These are phyloP conservation scores for Kodamaea suecica DNA, from an alignment of 1,139 yeast genomes.

Conservation along the genomic window DNA sequence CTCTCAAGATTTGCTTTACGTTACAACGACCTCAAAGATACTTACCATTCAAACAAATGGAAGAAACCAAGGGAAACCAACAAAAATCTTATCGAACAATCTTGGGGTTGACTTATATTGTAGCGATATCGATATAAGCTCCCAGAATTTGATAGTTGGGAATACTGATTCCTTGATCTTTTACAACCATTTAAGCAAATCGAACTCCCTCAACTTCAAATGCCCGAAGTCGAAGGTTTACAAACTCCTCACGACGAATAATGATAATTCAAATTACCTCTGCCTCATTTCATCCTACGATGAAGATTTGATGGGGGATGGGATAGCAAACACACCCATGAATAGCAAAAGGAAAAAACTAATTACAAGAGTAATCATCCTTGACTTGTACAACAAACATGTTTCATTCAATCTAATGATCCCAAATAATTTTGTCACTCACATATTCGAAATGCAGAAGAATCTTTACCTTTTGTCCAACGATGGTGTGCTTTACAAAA, in stretches of 20 bases:
- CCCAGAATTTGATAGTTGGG: conserved; percentile 51
- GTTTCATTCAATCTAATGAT: conserved; percentile 69
- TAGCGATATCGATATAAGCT: conserved; percentile 40
- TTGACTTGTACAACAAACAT: conserved; percentile 68
- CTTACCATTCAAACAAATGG: conserved; percentile 78
- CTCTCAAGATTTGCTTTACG: conserved; percentile 47
- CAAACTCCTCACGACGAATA: conserved; percentile 26
- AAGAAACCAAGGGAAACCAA: conserved; percentile 67
- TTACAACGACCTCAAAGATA: conserved; percentile 68
- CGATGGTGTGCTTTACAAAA: conserved; percentile 70
- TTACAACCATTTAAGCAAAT: conserved; percentile 54
- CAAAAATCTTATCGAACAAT: conserved; percentile 55
- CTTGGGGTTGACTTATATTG: conserved; percentile 76
- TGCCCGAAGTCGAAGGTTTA: conserved; percentile 55
- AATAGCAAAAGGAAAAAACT: conserved; percentile 11
- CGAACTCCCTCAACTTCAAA: conserved; percentile 57
- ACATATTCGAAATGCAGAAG: conserved; percentile 54
- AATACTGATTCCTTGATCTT: conserved; percentile 49
- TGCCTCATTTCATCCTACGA: conserved; percentile 52
- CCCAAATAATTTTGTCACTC: conserved; percentile 56
- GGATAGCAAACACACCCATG: conserved; percentile 4
- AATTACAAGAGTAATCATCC: conserved; percentile 53
- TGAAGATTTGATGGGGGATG: conserved; percentile 16
- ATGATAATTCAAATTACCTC: conserved; percentile 40
- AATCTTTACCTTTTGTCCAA: conserved; percentile 58